Evolutionary conservation across 1,139 yeast genomes (phyloP).

Genomic region (Geotrichum australiense): DNA sequence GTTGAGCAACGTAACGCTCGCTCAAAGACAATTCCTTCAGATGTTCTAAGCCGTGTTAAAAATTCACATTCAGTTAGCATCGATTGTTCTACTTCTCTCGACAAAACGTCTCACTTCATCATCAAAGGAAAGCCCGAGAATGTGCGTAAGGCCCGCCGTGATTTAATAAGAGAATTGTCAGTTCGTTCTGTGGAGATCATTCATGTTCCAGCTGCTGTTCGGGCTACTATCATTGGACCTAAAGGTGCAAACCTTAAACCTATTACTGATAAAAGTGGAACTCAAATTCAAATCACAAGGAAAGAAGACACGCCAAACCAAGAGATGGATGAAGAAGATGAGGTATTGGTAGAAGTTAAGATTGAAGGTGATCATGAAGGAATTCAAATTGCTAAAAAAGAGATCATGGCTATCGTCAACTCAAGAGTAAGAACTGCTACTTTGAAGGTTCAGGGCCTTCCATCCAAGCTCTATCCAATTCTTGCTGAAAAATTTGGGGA

Average conservation of each 20-base stretch:
- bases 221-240: constrained; percentile 82
- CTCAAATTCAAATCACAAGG: constrained; percentile 67
- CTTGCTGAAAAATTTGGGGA: constrained; percentile 22
- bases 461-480: constrained; percentile 32
- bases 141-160: constrained; percentile 67
- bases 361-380: constrained; percentile 86
- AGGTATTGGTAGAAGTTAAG: constrained; percentile 52
- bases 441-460: constrained; percentile 35
- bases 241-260: constrained; percentile 80
- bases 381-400: constrained; percentile 62
- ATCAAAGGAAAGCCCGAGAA: constrained; percentile 68
- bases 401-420: constrained; percentile 65
- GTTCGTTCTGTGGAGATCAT: constrained; percentile 51
- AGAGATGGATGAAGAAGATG: constrained; percentile 38
- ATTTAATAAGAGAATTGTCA: constrained; percentile 68
- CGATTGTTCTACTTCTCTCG: constrained; percentile 78
- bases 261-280: constrained; percentile 63
- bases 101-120: constrained; percentile 78
- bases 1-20: constrained; percentile 17
- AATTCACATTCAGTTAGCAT: constrained; percentile 37
- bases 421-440: constrained; percentile 45
- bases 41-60: constrained; percentile 15
- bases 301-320: constrained; percentile 29
- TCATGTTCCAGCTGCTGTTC: constrained; percentile 67
- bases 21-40: constrained; percentile 16